Evolutionary conservation across 306 rosid genomes (phyloP), one percentile per base, ranked within the genome.

Genomic region (Cucumis cinereus): DNA sequence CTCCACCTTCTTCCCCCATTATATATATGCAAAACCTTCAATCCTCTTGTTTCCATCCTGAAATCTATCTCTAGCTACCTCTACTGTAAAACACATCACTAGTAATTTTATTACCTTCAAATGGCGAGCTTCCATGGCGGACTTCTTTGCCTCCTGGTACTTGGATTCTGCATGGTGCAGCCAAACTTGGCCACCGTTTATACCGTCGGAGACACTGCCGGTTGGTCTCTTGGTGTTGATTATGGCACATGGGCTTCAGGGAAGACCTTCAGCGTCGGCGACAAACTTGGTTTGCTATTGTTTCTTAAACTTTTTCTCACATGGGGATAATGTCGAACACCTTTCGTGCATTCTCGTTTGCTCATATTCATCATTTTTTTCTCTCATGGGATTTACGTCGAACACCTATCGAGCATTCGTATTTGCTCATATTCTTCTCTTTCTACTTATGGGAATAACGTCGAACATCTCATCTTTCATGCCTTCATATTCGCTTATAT

Each of bases 171-270:
- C 77, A 82, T 88, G 89, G 84, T 71, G 17, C 53, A 87, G 62
- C 87, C 86, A 49, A 80, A 86, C 69, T 53, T 82, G 6, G 96
- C 98, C 55, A 80, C 87, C 0, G 91, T 75, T 6, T 82, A 89
- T 86, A 86, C 87, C 0, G 92, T 95, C 9, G 99, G 99, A 82
- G 99, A 89, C 30, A 38, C 87, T 69, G 60, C 90, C 3, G 99
- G 99, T 64, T 95, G 99, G 99, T 47, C 61, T 6, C 60, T 82
- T 1, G 92, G 93, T 40, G 54, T 41, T 47, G 97, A 95, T 86
- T 95, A 95, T 79, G 76, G 76, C 82, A 83, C 96, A 26, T 95
- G 99, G 99, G 66, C 87, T 26, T 73, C 90, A 38, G 91, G 43
- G 85, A 90, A 89, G 77, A 83, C 87, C 78, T 90, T 94, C 66